Conservation (phyloP, 768 basidiomycete species). For the Mycena venus region DNA sequence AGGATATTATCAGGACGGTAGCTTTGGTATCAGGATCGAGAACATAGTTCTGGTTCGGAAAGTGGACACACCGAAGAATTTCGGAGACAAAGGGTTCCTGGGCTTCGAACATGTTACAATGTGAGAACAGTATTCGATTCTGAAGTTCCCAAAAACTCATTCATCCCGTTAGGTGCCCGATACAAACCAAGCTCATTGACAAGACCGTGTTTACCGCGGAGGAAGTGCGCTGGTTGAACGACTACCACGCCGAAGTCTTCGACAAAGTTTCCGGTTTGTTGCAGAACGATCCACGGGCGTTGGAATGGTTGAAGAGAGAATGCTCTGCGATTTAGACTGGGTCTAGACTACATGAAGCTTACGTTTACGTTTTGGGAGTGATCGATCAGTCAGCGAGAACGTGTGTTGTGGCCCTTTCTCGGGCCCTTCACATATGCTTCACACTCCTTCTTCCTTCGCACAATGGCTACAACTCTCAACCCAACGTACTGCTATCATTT, state of each 20-base stretch:
- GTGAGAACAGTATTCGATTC: conserved; percentile 57
- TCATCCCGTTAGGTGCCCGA: conserved; percentile 75
- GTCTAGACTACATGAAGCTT: too few relatives aligned
- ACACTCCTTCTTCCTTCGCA: neutral
- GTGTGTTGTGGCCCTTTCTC: neutral
- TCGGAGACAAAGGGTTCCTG: conserved; percentile 88
- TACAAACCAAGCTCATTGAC: conserved; percentile 88
- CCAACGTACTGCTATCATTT: conserved; percentile 44
- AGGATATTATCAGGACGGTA: conserved; percentile 92
- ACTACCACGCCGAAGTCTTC: conserved; percentile 83
- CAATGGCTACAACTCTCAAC: conserved; percentile 17
- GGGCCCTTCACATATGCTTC: neutral
- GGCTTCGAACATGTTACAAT: conserved; percentile 90
- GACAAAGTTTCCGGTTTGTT: conserved; percentile 83
- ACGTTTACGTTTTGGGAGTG: neutral
- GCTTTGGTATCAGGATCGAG: conserved; percentile 94
- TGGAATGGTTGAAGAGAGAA: conserved; percentile 75
- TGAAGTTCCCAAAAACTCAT: neutral
- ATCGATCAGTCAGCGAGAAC: neutral
- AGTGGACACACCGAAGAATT: conserved; percentile 79
- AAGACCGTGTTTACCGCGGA: conserved; percentile 66
- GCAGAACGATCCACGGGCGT: conserved; percentile 67
- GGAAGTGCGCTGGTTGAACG: conserved; percentile 87
- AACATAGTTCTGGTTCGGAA: conserved; percentile 85
- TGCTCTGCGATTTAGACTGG: conserved; percentile 48